phyloP scores from a whole-genome alignment of 768 basidiomycete genomes.

The Megacollybia marginata region DNA sequence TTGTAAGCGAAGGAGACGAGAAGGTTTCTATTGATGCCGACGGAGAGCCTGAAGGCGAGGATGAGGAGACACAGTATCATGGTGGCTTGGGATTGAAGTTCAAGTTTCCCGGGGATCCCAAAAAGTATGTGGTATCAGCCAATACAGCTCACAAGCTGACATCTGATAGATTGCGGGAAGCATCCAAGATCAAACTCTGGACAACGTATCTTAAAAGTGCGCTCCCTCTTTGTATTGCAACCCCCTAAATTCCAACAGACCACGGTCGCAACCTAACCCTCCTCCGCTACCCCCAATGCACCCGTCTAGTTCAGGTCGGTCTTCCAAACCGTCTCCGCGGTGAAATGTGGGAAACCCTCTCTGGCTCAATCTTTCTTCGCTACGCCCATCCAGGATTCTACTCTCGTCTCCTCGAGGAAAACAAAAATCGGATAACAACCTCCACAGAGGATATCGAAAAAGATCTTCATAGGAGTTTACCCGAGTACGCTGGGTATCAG shows the following conservation, averaged over 20 bases:
- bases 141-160: neutral
- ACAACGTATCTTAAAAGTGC: constrained; percentile 75
- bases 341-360: constrained; percentile 97
- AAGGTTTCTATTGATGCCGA: constrained; percentile 52
- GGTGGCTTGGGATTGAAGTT: constrained; percentile 77
- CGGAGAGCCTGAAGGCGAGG: constrained; percentile 36
- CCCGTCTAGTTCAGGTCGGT: constrained; percentile 95
- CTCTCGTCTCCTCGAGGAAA: constrained; percentile 62
- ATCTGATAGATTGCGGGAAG: constrained; percentile 64
- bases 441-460: constrained; percentile 99
- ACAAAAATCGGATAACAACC: constrained; percentile 71
- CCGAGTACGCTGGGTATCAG: constrained; percentile 96
- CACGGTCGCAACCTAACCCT: constrained; percentile 95
- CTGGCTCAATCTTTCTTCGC: constrained; percentile 88
- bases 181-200: constrained; percentile 95
- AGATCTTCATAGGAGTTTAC: constrained; percentile 90
- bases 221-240: constrained; percentile 11
- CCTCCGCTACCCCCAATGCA: constrained; percentile 92
- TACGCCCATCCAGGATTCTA: constrained; percentile 84
- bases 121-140: constrained; percentile 46
- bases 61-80: constrained; percentile 49
- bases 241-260: constrained; percentile 32
- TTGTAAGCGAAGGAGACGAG: constrained; percentile 67
- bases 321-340: constrained; percentile 91
- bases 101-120: constrained; percentile 89